Conservation (phyloP, 2,329 filamentous ascomycete genomes). For the Claviceps digitariae region DNA sequence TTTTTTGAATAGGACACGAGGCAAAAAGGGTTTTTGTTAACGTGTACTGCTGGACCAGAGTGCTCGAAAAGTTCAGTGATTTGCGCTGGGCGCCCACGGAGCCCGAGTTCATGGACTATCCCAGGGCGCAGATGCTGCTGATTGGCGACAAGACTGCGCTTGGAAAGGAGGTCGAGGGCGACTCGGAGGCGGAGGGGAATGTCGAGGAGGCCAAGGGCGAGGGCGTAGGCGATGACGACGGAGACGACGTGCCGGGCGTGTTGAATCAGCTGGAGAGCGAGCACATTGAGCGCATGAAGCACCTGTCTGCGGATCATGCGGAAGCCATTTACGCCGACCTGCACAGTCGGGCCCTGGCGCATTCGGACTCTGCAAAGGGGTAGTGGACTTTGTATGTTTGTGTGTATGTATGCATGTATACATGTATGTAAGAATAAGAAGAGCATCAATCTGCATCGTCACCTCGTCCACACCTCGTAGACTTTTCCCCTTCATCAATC, state of each 20-base stretch:
- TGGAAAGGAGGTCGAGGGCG: constrained; percentile 36
- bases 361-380: neutral
- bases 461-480: too few relatives aligned
- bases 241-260: constrained; percentile 43
- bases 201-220: constrained; percentile 18
- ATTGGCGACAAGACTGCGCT: constrained; percentile 56
- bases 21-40: neutral
- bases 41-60: constrained; percentile 23
- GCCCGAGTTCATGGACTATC: constrained; percentile 61
- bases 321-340: constrained; percentile 7
- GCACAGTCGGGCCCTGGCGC: neutral
- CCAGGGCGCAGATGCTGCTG: constrained; percentile 63
- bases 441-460: neutral
- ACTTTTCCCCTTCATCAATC: too few relatives aligned
- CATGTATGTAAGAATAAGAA: neutral
- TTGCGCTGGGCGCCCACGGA: constrained; percentile 63
- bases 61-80: constrained; percentile 57
- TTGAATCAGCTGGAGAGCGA: constrained; percentile 64
- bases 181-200: constrained; percentile 33
- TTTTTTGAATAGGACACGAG: too few relatives aligned
- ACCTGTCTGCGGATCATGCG: constrained; percentile 32
- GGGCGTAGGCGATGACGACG: neutral
- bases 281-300: constrained; percentile 51
- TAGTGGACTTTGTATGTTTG: neutral
- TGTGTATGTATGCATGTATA: neutral